phyloP scores from a whole-genome alignment of 495 filamentous ascomycete genomes.

The Hypoxylon lienhwacheense region DNA sequence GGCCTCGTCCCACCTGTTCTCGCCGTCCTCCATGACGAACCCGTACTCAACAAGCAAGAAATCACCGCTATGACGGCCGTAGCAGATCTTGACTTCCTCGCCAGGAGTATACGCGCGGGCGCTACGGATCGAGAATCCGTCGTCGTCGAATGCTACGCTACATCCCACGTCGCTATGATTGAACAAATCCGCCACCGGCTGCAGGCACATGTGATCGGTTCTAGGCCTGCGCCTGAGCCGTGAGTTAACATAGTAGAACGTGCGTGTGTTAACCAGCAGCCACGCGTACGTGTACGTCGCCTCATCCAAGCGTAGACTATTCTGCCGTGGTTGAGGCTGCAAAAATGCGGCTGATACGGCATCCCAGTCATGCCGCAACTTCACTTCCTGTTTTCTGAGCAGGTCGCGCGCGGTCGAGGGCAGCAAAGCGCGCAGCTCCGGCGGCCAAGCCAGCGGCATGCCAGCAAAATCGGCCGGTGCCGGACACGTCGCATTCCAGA shows the following conservation, averaged over 20 bases:
- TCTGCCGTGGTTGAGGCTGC: constrained; percentile 26
- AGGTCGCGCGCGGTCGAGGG: constrained; percentile 51
- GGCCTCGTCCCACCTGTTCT: constrained; percentile 68
- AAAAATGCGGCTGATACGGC: constrained; percentile 57
- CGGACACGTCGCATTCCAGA: constrained; percentile 75
- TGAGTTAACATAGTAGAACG: constrained; percentile 70
- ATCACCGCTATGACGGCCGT: constrained; percentile 79
- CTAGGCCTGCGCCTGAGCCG: constrained; percentile 53
- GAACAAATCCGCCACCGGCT: constrained; percentile 86
- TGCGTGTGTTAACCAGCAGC: constrained; percentile 81
- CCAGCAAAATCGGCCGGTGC: constrained; percentile 58
- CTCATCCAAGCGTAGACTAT: constrained; percentile 53
- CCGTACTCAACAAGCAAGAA: constrained; percentile 84
- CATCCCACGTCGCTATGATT: constrained; percentile 74
- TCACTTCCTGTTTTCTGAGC: constrained; percentile 61
- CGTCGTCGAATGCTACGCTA: constrained; percentile 59
- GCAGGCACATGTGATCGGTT: constrained; percentile 77
- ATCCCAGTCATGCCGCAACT: constrained; percentile 65
- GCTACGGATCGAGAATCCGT: constrained; percentile 64
- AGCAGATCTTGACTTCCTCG: constrained; percentile 78
- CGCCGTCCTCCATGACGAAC: constrained; percentile 67
- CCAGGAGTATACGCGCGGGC: constrained; percentile 59
- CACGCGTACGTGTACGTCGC: constrained; percentile 69
- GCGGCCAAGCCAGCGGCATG: constrained; percentile 72
- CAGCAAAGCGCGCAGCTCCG: constrained; percentile 49